Evolutionary conservation across 805 yeast genomes (phyloP).

Genomic region (Kazachstania africana): DNA sequence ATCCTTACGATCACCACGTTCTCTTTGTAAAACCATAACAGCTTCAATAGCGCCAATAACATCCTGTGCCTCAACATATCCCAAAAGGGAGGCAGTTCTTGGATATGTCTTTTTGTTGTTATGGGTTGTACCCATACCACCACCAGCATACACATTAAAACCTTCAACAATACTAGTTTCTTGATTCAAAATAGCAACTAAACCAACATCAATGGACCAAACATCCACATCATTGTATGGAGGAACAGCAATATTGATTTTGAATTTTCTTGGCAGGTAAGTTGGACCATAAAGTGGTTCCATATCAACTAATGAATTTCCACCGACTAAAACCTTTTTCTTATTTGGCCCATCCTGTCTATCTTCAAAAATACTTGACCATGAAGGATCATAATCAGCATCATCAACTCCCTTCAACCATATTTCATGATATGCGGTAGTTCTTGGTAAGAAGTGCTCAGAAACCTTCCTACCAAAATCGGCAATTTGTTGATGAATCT

Average conservation of each 20-base stretch:
- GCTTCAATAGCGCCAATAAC: slow-evolving; percentile 75
- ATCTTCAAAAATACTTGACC: slow-evolving; percentile 49
- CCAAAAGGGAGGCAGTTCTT: slow-evolving; percentile 81
- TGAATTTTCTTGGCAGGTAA: slow-evolving; percentile 91
- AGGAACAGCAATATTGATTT: slow-evolving; percentile 88
- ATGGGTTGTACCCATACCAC: slow-evolving; percentile 98
- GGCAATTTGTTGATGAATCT: slow-evolving; percentile 66
- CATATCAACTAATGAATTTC: slow-evolving; percentile 65
- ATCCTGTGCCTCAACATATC: slow-evolving; percentile 58
- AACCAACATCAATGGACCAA: slow-evolving; percentile 89
- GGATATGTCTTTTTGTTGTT: slow-evolving; percentile 95
- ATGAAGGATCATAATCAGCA: slow-evolving; percentile 50
- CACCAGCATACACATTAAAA: slow-evolving; percentile 85
- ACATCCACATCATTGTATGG: slow-evolving; percentile 96
- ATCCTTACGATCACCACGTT: slow-evolving; percentile 86
- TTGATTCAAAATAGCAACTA: slow-evolving; percentile 71
- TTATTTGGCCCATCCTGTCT: slow-evolving; percentile 69
- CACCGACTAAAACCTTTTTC: slow-evolving; percentile 75
- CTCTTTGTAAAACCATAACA: slow-evolving; percentile 89
- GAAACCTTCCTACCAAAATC: slow-evolving; percentile 54
- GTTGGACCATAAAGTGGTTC: slow-evolving; percentile 85
- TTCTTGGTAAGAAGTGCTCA: slow-evolving; percentile 74
- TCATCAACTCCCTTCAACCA: slow-evolving; percentile 86
- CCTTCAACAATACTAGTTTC: slow-evolving; percentile 53
- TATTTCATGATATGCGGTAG: slow-evolving; percentile 93